Percentiles rank a stretch among this genome's conserved stretches.
These are phyloP conservation scores for Russula compacta DNA, from an alignment of 768 basidiomycete genomes.

Conservation along the genomic window DNA sequence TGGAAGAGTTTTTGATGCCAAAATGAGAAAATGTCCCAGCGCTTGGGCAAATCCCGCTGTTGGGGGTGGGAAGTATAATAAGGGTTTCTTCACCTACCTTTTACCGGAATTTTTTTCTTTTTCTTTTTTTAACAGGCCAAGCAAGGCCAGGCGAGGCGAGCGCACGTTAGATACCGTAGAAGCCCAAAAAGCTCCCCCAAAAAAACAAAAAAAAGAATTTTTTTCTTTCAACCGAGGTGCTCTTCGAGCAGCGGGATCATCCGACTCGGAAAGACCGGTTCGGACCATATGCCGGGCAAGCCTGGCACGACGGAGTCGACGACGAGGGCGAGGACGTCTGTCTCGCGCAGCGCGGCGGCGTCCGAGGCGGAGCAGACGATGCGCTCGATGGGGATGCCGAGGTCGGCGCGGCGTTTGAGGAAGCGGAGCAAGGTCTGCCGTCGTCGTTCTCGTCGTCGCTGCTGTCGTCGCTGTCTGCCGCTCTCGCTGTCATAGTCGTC, in stretches of 20 bases:
- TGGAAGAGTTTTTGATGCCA: too few species aligned
- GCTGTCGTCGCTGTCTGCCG: too few species aligned
- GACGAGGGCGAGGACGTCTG: neutral
- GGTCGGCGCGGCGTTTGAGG: neutral
- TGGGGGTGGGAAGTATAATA: too few species aligned
- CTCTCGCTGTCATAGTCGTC: too few species aligned
- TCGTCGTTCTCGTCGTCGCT: neutral
- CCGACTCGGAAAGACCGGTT: neutral
- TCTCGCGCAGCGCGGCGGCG: neutral
- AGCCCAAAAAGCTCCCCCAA: too few species aligned
- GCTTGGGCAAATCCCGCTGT: too few species aligned
- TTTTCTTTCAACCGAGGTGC: slow-evolving; percentile 4
- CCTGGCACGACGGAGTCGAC: slow-evolving; percentile 5
- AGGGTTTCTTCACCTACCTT: too few species aligned
- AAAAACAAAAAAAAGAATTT: neutral
- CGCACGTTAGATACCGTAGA: too few species aligned
- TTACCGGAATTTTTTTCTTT: too few species aligned
- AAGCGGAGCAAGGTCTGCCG: neutral
- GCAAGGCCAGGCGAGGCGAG: too few species aligned
- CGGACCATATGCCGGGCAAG: neutral
- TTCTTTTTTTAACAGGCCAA: too few species aligned
- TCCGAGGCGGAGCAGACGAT: slow-evolving; percentile 1
- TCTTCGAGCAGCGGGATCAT: slow-evolving; percentile 11
- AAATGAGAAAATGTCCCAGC: too few species aligned
- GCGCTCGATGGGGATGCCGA: neutral